These are phyloP conservation scores for Lophiostoma macrostomum DNA, from an alignment of 495 filamentous ascomycete species.

Conservation along the genomic window DNA sequence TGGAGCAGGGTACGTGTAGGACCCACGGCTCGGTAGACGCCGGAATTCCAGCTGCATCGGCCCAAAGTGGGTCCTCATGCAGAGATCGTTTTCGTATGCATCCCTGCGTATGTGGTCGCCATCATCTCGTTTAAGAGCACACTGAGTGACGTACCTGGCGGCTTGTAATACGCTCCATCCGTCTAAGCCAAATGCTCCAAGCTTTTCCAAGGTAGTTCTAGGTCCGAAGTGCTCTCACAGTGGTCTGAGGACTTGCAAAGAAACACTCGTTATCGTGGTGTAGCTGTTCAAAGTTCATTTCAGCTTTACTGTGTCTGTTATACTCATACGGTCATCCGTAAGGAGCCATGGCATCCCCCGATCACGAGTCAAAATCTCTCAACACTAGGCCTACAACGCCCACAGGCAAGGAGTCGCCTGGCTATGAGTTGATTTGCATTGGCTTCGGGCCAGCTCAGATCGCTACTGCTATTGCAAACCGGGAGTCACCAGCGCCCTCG, in stretches of 20 bases:
- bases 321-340: too few species aligned
- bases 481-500: constrained; percentile 3
- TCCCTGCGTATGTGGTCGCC: background rate
- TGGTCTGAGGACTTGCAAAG: too few species aligned
- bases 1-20: too few species aligned
- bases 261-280: background rate
- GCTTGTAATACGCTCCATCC: too few species aligned
- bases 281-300: too few species aligned
- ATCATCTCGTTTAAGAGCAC: background rate
- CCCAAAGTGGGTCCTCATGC: too few species aligned
- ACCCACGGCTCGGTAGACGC: too few species aligned
- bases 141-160: constrained; percentile 7
- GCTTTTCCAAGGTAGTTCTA: too few species aligned
- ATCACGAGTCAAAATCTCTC: background rate
- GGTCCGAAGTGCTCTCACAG: too few species aligned
- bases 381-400: background rate
- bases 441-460: constrained; percentile 30
- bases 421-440: constrained; percentile 25
- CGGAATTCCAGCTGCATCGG: too few species aligned
- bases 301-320: too few species aligned
- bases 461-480: constrained; percentile 29
- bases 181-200: too few species aligned
- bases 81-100: background rate
- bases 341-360: constrained; percentile 3
- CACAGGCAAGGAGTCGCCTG: background rate